Evolutionary conservation across 352 stramenopile species (phyloP).

Genomic region (Phytophthora pseudosyringae): DNA sequence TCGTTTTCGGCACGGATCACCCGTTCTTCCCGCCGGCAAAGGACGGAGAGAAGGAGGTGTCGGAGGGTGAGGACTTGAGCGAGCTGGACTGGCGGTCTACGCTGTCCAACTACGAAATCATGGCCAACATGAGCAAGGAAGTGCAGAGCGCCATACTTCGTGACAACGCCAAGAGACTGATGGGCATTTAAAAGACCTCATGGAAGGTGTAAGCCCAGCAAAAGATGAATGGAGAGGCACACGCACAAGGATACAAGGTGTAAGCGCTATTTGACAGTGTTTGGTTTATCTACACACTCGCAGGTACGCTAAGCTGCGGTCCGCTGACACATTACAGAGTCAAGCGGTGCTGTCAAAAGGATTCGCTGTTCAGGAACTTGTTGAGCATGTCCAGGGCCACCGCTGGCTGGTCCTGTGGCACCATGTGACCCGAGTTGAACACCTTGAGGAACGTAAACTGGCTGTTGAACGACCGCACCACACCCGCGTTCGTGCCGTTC

Average conservation of each 20-base stretch:
- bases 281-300: conserved; percentile 20
- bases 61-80: conserved; percentile 25
- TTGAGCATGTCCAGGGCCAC: conserved; percentile 69
- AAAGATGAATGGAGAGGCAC: too few species aligned
- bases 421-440: conserved; percentile 72
- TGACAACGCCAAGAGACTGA: conserved; percentile 45
- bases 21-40: conserved; percentile 63
- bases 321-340: conserved; percentile 1
- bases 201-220: background rate
- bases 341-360: conserved; percentile 27
- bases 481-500: conserved; percentile 28
- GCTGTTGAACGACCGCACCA: conserved; percentile 48
- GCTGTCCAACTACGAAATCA: conserved; percentile 56
- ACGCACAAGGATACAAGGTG: conserved; percentile 5
- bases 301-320: conserved; percentile 4
- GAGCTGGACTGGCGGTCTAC: conserved; percentile 49
- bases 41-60: conserved; percentile 4
- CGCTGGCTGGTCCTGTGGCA: conserved; percentile 59
- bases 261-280: conserved; percentile 20
- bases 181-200: conserved; percentile 24
- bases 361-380: conserved; percentile 63
- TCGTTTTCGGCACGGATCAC: conserved; percentile 75
- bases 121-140: conserved; percentile 43
- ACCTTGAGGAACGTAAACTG: conserved; percentile 67
- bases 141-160: conserved; percentile 49